Percentiles rank a stretch among this genome's conserved stretches.
Evolutionary conservation across 1,284 basidiomycete genomes (phyloP).

Genomic region (Chalciporus piperatoides): DNA sequence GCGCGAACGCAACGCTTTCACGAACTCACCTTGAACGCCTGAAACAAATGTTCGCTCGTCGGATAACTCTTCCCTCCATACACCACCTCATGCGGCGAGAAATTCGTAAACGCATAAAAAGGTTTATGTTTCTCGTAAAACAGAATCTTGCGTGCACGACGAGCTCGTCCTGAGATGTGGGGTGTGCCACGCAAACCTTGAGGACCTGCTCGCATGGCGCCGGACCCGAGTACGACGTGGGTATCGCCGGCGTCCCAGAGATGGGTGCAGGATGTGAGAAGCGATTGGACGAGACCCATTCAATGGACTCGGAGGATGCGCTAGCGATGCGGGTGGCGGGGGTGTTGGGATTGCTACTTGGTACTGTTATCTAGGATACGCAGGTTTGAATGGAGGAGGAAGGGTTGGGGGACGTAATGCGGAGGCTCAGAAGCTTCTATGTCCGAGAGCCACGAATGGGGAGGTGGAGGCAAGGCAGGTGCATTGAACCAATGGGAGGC

Average conservation of each 20-base stretch:
- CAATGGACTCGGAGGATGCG: too few species aligned
- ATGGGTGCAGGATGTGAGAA: slow-evolving; percentile 16
- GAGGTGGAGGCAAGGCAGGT: too few species aligned
- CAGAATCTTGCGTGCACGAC: slow-evolving; percentile 36
- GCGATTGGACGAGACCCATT: slow-evolving; percentile 22
- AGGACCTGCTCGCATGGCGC: background rate
- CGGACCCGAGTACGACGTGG: slow-evolving; percentile 23
- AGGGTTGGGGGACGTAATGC: background rate
- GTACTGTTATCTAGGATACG: too few species aligned
- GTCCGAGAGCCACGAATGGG: too few species aligned
- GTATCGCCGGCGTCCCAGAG: slow-evolving; percentile 30
- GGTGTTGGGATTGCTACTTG: background rate
- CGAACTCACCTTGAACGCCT: slow-evolving; percentile 56
- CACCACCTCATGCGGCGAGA: slow-evolving; percentile 55
- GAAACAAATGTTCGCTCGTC: slow-evolving; percentile 67
- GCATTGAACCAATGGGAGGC: too few species aligned
- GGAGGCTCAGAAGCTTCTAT: background rate
- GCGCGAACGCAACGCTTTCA: too few species aligned
- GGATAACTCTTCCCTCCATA: slow-evolving; percentile 57
- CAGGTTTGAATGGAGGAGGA: background rate
- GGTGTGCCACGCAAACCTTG: background rate
- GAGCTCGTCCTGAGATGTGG: background rate
- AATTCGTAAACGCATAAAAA: slow-evolving; percentile 65
- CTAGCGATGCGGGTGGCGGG: too few species aligned
- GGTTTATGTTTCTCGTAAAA: slow-evolving; percentile 60